These are phyloP conservation scores for Botryotinia calthae DNA, from an alignment of 2,329 filamentous ascomycete species.

Conservation along the genomic window DNA sequence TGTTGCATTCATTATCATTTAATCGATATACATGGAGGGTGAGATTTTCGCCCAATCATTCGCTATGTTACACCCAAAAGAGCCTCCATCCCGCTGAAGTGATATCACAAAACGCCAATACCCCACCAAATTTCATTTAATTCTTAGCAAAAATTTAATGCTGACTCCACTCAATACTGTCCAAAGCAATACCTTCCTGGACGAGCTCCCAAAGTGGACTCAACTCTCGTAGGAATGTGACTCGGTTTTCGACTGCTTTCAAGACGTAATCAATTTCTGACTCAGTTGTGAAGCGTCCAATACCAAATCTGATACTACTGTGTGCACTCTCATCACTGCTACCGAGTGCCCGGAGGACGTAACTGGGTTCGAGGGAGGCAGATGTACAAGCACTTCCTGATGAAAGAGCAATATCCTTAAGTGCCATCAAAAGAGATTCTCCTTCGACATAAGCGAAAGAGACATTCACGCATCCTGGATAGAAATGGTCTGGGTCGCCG, in stretches of 20 bases:
- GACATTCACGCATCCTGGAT: constrained; percentile 96
- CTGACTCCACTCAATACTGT: constrained; percentile 98
- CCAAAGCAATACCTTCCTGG: constrained; percentile 91
- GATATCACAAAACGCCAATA: constrained; percentile 17
- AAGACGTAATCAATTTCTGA: constrained; percentile 95
- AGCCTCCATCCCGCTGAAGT: constrained; percentile 2
- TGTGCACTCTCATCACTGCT: constrained; percentile 97
- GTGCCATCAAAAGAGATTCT: constrained; percentile 94
- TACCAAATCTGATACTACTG: constrained; percentile 96
- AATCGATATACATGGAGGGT: neutral
- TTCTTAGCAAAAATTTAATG: constrained; percentile 54
- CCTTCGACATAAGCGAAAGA: constrained; percentile 98
- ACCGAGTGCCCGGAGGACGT: constrained; percentile 88
- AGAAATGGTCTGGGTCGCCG: constrained; percentile 78
- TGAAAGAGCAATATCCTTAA: constrained; percentile 96
- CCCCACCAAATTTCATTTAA: neutral
- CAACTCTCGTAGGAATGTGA: constrained; percentile 88
- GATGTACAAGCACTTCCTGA: constrained; percentile 97
- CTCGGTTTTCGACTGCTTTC: constrained; percentile 86
- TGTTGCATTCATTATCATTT: constrained; percentile 17
- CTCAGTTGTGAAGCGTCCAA: constrained; percentile 94
- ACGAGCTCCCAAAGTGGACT: constrained; percentile 97
- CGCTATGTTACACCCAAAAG: constrained; percentile 15
- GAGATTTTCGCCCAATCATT: constrained; percentile 10
- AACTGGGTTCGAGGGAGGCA: constrained; percentile 92